Base-by-base conservation (phyloP, 352 stramenopile species). In the Phytophthora cryptogea region DNA sequence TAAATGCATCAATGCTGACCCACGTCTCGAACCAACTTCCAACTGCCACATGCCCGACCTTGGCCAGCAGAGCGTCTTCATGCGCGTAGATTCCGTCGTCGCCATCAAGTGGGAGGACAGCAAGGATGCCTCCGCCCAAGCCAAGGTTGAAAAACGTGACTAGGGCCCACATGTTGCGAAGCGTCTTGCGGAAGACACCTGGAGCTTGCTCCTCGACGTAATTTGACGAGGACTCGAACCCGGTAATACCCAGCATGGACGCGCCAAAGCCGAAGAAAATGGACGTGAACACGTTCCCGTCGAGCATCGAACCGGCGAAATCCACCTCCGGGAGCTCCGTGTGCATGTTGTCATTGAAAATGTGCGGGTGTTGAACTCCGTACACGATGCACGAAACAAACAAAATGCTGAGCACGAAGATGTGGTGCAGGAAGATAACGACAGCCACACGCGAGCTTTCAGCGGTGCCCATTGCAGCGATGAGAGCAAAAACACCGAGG, bases 171-270 rank as follows among this genome's bases (percentile, higher is more conserved):
- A 95, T 93, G 56, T 90, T 90, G 35, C 74, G 72, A 14, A 86
- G 66, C 11, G 76, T 82, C 66, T 81, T 78, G 54, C 71, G 68
- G 43, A 96, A 97, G 30, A 96, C 86, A 26, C 88, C 84, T 0
- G 78, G 71, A 10, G 62, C 55, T 47, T 96, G 87, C 54, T 95
- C 86, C 58, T 97, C 87, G 0, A 97, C 84, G 60, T 93, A 96
- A 45, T 96, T 84, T 8, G 85, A 79, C 30, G 79, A 92, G 1
- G 72, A 90, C 69, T 97, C 90, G 45, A 97, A 97, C 14, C 89
- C 89, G 3, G 78, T 92, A 49, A 97, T 90, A 51, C 89, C 90
- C 6, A 97, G 72, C 80, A 97, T 92, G 0, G 89, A 79, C 5
- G 78, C 78, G 28, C 63, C 72, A 47, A 82, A 88, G 33, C 86